These are phyloP conservation scores for Abortiporus biennis DNA, from an alignment of 1,284 basidiomycete genomes.

Conservation along the genomic window DNA sequence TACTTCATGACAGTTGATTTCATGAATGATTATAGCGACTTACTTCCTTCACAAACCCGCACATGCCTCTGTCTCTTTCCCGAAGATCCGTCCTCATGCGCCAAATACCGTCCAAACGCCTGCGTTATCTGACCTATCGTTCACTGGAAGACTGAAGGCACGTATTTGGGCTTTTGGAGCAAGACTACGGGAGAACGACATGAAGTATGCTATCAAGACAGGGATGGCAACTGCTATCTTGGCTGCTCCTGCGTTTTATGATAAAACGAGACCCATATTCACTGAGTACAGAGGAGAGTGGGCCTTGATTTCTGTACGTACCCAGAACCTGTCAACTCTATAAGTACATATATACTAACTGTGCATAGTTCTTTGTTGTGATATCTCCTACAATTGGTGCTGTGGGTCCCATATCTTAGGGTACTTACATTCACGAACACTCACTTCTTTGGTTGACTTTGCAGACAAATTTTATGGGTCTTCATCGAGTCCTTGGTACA, in stretches of 20 bases:
- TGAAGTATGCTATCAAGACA: conserved; percentile 86
- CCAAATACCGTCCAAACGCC: conserved; percentile 84
- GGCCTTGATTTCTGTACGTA: conserved; percentile 84
- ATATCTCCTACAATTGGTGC: conserved; percentile 86
- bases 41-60: conserved; percentile 60
- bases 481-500: conserved; percentile 79
- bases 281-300: conserved; percentile 85
- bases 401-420: conserved; percentile 34
- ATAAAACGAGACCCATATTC: conserved; percentile 72
- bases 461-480: conserved; percentile 77
- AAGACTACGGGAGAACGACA: conserved; percentile 66
- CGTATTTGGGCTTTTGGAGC: conserved; percentile 73
- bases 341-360: conserved; percentile 4
- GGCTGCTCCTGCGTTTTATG: conserved; percentile 83
- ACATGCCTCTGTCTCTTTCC: conserved; percentile 66
- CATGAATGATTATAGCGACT: conserved; percentile 36
- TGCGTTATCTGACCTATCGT: conserved; percentile 46
- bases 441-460: conserved; percentile 14
- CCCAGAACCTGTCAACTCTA: conserved; percentile 1
- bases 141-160: conserved; percentile 58
- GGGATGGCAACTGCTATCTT: conserved; percentile 79
- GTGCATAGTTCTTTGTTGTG: conserved; percentile 73
- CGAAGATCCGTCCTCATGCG: conserved; percentile 76
- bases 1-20: too few relatives aligned
- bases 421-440: not conserved